Evolutionary conservation across 2,329 filamentous ascomycete species (phyloP), one percentile per base, ranked within the genome.

Genomic region (Alternaria ethzedia): DNA sequence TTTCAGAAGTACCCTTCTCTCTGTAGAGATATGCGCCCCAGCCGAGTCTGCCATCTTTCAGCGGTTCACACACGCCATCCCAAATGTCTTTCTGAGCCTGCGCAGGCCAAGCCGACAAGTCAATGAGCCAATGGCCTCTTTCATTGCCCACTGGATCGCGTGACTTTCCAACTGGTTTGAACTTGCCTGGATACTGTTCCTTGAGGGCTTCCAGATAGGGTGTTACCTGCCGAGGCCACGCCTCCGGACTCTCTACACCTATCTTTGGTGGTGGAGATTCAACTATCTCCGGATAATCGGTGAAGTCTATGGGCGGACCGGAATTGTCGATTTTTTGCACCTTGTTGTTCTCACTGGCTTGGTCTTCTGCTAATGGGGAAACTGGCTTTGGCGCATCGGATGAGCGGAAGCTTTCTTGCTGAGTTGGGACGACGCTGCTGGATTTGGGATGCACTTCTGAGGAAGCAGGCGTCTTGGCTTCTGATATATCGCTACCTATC

Each of bases 111-210:
- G 69, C 54, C 0, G 79, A 74, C 68, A 86, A 89, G 66, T 89
- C 82, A 5, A 97, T 72, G 3, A 83, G 78, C 94, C 94, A 97
- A 78, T 91, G 89, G 0, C 94, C 94, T 15, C 94, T 86, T 76
- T 97, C 93, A 41, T 90, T 86, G 0, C 80, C 79, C 3, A 84
- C 79, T 2, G 91, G 79, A 0, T 78, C 74, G 5, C 90, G 83
- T 2, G 80, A 79, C 55, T 86, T 65, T 6, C 51, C 65, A 4
- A 68, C 46, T 15, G 81, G 80, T 21, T 72, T 73, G 66, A 80
- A 84, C 9, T 71, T 69, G 6, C 54, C 64, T 20, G 70, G 59
- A 20, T 79, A 71, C 11, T 77, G 71, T 10, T 62, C 57, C 15
- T 81, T 78, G 12, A 75, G 66, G 4, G 59, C 51, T 25, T 65